phyloP scores from a whole-genome alignment of 2,329 filamentous ascomycete genomes.

The Plenodomus lindquistii region DNA sequence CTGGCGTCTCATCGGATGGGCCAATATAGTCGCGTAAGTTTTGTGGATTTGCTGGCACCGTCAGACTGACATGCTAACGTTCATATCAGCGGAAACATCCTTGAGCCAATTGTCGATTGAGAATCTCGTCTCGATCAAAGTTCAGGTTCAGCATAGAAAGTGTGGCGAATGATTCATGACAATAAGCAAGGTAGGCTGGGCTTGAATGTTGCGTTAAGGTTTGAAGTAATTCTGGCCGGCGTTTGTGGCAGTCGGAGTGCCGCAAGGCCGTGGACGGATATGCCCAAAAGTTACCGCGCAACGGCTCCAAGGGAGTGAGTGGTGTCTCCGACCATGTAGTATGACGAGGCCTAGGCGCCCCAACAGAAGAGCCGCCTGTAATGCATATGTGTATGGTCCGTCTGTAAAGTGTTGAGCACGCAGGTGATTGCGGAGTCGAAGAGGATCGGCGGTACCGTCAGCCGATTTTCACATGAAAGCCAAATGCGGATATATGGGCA shows the following conservation, averaged over 20 bases:
- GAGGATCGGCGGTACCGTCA: slow-evolving; percentile 13
- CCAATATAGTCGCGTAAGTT: slow-evolving; percentile 50
- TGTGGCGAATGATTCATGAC: slow-evolving; percentile 19
- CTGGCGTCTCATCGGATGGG: slow-evolving; percentile 65
- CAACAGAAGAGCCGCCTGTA: slow-evolving; percentile 25
- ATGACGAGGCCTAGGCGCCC: background rate
- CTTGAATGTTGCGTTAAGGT: slow-evolving; percentile 30
- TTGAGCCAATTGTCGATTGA: slow-evolving; percentile 41
- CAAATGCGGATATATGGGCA: slow-evolving; percentile 2
- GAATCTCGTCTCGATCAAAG: background rate
- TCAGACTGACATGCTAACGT: background rate
- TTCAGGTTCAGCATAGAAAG: background rate
- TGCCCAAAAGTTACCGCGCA: slow-evolving; percentile 14
- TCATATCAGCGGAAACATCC: slow-evolving; percentile 41
- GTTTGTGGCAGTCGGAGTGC: slow-evolving; percentile 28
- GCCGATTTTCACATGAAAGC: slow-evolving; percentile 37
- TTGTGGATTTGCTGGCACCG: too few relatives aligned
- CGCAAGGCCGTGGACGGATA: background rate
- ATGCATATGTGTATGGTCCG: slow-evolving; percentile 24
- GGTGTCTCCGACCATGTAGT: background rate
- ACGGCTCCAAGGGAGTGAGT: background rate
- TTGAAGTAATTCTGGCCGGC: slow-evolving; percentile 38
- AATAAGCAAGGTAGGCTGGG: slow-evolving; percentile 17
- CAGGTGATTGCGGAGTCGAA: slow-evolving; percentile 16
- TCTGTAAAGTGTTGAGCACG: slow-evolving; percentile 16